Percentiles rank a stretch among this genome's conserved stretches.
phyloP scores from a whole-genome alignment of 129 eudicot species.

The Silybum marianum region DNA sequence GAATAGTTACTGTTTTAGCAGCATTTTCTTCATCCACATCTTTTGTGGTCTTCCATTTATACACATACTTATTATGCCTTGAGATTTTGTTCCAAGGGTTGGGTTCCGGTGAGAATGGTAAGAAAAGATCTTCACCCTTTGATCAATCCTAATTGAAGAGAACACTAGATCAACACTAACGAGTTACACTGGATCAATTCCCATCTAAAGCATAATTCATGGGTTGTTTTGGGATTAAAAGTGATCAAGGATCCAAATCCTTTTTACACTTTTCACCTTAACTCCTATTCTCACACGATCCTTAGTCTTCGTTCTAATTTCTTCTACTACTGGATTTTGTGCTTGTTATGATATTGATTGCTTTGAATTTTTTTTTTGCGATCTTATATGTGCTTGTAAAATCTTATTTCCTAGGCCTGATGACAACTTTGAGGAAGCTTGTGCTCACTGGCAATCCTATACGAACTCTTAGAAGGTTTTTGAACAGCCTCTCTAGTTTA shows the following conservation, averaged over 20 bases:
- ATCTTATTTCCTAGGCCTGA: conserved; percentile 52
- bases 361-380: background rate
- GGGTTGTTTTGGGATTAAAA: no score
- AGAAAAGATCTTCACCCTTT: no score
- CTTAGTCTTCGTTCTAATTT: background rate
- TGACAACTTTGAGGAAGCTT: conserved; percentile 92
- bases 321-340: background rate
- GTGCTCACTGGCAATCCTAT: conserved; percentile 88
- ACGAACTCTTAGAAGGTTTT: conserved; percentile 90
- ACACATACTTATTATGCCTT: background rate
- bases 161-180: no score
- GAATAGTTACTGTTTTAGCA: background rate
- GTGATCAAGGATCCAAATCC: no score
- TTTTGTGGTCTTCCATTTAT: conserved; percentile 9
- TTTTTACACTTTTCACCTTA: no score
- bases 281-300: no score
- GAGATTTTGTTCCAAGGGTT: conserved; percentile 5
- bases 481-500: conserved; percentile 12
- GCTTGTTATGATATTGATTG: conserved; percentile 1
- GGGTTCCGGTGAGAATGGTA: no score
- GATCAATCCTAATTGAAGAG: no score
- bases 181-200: no score
- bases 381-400: conserved; percentile 7
- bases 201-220: no score
- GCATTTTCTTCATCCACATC: background rate